A percentile compares a stretch with the other conserved stretches of the same genome.
These are phyloP conservation scores for Yarrowia hollandica DNA, from an alignment of 805 yeast genomes.

Conservation along the genomic window DNA sequence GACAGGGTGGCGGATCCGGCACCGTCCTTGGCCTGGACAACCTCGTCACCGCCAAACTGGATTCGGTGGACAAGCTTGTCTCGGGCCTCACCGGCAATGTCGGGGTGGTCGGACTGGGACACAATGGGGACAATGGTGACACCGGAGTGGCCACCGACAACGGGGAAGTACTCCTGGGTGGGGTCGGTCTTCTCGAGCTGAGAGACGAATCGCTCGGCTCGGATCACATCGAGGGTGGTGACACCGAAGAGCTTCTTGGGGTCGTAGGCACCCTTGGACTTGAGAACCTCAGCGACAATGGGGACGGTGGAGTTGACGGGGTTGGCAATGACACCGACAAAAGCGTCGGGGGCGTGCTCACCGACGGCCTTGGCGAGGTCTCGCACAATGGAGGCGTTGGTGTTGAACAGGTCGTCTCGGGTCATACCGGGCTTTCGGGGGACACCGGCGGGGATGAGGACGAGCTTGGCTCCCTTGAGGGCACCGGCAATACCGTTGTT, in stretches of 20 bases:
- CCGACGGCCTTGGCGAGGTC: conserved; percentile 77
- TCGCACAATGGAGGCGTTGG: conserved; percentile 78
- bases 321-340: conserved; percentile 80
- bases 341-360: conserved; percentile 66
- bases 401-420: conserved; percentile 82
- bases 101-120: conserved; percentile 46
- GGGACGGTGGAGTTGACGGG: conserved; percentile 95
- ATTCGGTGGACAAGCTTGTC: conserved; percentile 79
- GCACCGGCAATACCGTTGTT: conserved; percentile 68
- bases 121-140: conserved; percentile 89
- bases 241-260: conserved; percentile 81
- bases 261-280: conserved; percentile 64
- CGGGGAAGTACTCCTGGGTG: conserved; percentile 65
- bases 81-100: conserved; percentile 43
- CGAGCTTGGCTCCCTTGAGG: conserved; percentile 76
- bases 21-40: conserved; percentile 92
- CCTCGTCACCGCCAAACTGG: conserved; percentile 97
- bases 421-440: conserved; percentile 96
- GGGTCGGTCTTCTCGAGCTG: conserved; percentile 29
- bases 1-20: conserved; percentile 93
- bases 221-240: conserved; percentile 81
- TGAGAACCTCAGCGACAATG: conserved; percentile 76
- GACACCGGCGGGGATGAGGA: conserved; percentile 87
- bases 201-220: conserved; percentile 71
- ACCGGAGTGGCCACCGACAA: conserved; percentile 94